A percentile compares a stretch with the other conserved stretches of the same genome.
Conservation (phyloP, 2,329 filamentous ascomycete genomes). For the Penicillium freii region DNA sequence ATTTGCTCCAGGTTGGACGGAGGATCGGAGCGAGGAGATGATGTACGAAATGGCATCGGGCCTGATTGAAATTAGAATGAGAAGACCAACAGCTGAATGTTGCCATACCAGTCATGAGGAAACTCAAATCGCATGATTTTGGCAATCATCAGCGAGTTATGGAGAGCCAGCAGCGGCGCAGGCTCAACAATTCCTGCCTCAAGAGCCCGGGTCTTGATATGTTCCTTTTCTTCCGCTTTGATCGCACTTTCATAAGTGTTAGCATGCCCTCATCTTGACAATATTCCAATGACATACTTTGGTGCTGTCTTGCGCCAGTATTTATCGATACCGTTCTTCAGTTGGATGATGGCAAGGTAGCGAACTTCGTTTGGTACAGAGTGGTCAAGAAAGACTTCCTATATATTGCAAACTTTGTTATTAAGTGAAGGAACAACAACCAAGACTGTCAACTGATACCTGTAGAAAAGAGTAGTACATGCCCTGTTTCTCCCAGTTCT, state of each 20-base stretch:
- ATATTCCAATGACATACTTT: slow-evolving; percentile 47
- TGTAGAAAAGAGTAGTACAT: slow-evolving; percentile 69
- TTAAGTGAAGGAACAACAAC: neutral
- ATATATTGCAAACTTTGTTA: slow-evolving; percentile 8
- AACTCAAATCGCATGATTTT: slow-evolving; percentile 90
- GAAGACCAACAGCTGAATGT: neutral
- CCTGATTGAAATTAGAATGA: slow-evolving; percentile 29
- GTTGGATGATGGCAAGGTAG: slow-evolving; percentile 85
- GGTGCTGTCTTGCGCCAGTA: slow-evolving; percentile 84
- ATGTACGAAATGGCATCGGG: slow-evolving; percentile 53
- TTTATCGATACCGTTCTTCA: slow-evolving; percentile 95
- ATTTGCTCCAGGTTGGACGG: slow-evolving; percentile 53
- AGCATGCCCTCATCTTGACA: slow-evolving; percentile 12
- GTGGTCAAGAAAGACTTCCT: slow-evolving; percentile 80
- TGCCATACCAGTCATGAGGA: slow-evolving; percentile 70
- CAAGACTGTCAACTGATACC: slow-evolving; percentile 43
- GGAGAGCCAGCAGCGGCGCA: slow-evolving; percentile 72
- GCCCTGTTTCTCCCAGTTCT: slow-evolving; percentile 65
- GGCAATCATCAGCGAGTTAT: slow-evolving; percentile 82
- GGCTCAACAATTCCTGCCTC: slow-evolving; percentile 75
- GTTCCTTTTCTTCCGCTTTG: slow-evolving; percentile 67
- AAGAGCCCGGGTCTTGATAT: slow-evolving; percentile 72
- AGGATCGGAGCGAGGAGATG: slow-evolving; percentile 62
- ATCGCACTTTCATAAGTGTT: slow-evolving; percentile 51
- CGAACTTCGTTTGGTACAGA: slow-evolving; percentile 73